Conservation (phyloP, 192 early-diverging fungal genomes). For the Backusella morwellensis region DNA sequence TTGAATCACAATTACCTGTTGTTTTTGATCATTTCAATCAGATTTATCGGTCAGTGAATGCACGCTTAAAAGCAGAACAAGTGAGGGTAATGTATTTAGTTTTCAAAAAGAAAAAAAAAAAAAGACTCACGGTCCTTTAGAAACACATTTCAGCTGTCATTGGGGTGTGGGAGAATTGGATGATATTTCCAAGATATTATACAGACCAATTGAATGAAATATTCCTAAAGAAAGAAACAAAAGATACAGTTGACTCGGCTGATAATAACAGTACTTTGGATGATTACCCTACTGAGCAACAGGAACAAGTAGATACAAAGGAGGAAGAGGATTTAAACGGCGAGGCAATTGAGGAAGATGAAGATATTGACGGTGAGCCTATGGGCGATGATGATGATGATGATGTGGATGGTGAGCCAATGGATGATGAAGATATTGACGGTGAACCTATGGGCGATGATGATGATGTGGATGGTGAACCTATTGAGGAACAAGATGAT, state of each 20-base stretch:
- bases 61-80: conserved; percentile 79
- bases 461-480: background rate
- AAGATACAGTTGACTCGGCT: background rate
- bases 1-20: conserved; percentile 58
- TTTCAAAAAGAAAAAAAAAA: too few relatives aligned
- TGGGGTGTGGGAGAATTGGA: conserved; percentile 87
- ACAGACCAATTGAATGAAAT: conserved; percentile 52
- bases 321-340: conserved; percentile 40
- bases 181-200: conserved; percentile 75
- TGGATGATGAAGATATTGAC: background rate
- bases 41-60: conserved; percentile 66
- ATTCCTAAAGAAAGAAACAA: conserved; percentile 45
- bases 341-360: conserved; percentile 28
- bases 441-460: background rate
- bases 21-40: conserved; percentile 71
- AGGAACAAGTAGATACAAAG: background rate
- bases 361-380: conserved; percentile 35
- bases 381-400: background rate
- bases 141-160: conserved; percentile 63
- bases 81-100: conserved; percentile 45
- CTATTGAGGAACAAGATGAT: background rate
- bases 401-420: background rate
- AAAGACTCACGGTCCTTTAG: conserved; percentile 7
- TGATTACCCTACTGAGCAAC: conserved; percentile 25
- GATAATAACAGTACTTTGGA: conserved; percentile 18